Percentiles rank a stretch among this genome's conserved stretches.
phyloP scores from a whole-genome alignment of 768 basidiomycete genomes.

The Glaciozyma martinii region DNA sequence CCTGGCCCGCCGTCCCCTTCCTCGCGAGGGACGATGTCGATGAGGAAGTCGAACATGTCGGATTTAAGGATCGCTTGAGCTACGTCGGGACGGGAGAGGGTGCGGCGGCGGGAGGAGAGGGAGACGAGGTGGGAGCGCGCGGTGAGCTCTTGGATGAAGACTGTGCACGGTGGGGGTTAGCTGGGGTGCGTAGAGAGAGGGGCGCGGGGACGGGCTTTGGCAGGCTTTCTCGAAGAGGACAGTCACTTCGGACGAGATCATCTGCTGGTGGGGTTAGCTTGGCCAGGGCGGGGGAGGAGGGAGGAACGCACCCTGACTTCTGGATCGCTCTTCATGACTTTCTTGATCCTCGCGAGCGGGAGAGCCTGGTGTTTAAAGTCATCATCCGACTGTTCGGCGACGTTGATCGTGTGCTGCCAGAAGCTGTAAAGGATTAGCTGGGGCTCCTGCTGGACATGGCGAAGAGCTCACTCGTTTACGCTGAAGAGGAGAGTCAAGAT shows the following conservation, averaged over 20 bases:
- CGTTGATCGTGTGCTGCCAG: slow-evolving; percentile 30
- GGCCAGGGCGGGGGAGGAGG: not conserved
- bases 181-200: slow-evolving; percentile 1
- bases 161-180: slow-evolving; percentile 43
- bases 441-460: not conserved
- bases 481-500: not conserved
- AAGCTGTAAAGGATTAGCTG: slow-evolving; percentile 7
- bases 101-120: slow-evolving; percentile 24
- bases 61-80: slow-evolving; percentile 83
- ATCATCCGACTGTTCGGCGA: slow-evolving; percentile 31
- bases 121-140: slow-evolving; percentile 59
- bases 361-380: slow-evolving; percentile 56
- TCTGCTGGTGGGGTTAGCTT: slow-evolving; percentile 45
- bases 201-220: slow-evolving; percentile 51
- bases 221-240: slow-evolving; percentile 96
- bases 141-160: slow-evolving; percentile 95
- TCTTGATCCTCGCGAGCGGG: slow-evolving; percentile 92
- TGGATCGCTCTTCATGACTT: slow-evolving; percentile 95
- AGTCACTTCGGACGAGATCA: slow-evolving; percentile 98
- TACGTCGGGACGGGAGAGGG: slow-evolving; percentile 40
- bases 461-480: not conserved
- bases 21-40: slow-evolving; percentile 88
- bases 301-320: slow-evolving; percentile 70
- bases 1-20: slow-evolving; percentile 40
- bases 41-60: slow-evolving; percentile 91